Percentiles rank a stretch among this genome's conserved stretches.
Conservation (phyloP, 2,329 filamentous ascomycete genomes). For the Monilinia aucupariae region DNA sequence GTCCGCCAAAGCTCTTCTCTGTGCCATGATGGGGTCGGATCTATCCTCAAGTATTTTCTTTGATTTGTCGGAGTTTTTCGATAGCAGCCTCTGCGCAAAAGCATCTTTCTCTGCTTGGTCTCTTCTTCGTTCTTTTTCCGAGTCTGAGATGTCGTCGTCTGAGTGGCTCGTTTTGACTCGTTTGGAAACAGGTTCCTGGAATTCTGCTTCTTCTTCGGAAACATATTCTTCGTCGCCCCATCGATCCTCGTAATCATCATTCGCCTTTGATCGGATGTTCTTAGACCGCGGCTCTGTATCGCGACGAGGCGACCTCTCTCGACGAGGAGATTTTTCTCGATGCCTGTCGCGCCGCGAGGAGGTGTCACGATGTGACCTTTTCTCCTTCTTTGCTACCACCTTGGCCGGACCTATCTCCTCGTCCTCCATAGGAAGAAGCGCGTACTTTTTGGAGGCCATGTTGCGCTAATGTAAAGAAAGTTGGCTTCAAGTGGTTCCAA, state of each 20-base stretch:
- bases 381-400: slow-evolving; percentile 44
- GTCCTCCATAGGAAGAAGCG: slow-evolving; percentile 62
- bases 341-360: slow-evolving; percentile 35
- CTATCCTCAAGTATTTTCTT: slow-evolving; percentile 63
- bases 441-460: slow-evolving; percentile 54
- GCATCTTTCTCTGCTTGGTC: slow-evolving; percentile 74
- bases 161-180: slow-evolving; percentile 60
- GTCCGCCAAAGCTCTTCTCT: slow-evolving; percentile 58
- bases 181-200: slow-evolving; percentile 65
- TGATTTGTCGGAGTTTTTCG: slow-evolving; percentile 63
- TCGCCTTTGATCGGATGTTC: slow-evolving; percentile 45
- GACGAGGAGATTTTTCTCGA: slow-evolving; percentile 21
- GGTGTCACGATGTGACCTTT: slow-evolving; percentile 36
- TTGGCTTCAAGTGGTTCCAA: no score
- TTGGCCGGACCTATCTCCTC: slow-evolving; percentile 53
- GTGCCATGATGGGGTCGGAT: slow-evolving; percentile 41
- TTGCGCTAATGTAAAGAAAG: neutral
- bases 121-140: slow-evolving; percentile 54
- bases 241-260: slow-evolving; percentile 63
- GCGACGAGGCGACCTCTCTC: slow-evolving; percentile 37
- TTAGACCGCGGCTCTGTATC: slow-evolving; percentile 41
- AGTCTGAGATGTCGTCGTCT: slow-evolving; percentile 53
- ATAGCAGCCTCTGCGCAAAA: slow-evolving; percentile 69
- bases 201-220: slow-evolving; percentile 51
- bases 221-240: slow-evolving; percentile 73